Percentiles rank a stretch among this genome's conserved stretches.
These are phyloP conservation scores for Pichia exigua DNA, from an alignment of 805 yeast species.

Conservation along the genomic window DNA sequence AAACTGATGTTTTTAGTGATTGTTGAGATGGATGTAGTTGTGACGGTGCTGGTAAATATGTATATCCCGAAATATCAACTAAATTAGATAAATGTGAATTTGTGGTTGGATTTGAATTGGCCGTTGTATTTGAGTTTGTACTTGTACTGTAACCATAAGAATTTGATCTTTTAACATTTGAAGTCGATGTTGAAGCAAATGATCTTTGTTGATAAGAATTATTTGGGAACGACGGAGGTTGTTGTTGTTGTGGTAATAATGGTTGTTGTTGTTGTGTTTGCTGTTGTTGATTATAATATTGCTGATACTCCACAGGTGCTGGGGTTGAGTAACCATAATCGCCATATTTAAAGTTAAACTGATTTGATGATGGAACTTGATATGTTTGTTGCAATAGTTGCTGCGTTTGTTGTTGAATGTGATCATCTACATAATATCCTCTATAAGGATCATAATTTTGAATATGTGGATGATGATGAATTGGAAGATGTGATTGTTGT, in stretches of 20 bases:
- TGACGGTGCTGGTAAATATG: not conserved
- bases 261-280: not conserved
- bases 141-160: not conserved
- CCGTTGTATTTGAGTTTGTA: not conserved
- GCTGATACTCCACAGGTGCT: not conserved
- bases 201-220: not conserved
- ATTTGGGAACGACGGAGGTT: constrained; percentile 15
- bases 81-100: not conserved
- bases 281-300: not conserved
- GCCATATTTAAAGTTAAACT: not conserved
- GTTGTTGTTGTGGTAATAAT: not conserved
- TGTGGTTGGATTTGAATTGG: not conserved
- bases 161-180: not conserved
- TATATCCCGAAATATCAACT: not conserved
- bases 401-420: not conserved
- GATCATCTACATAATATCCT: not conserved
- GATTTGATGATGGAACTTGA: not conserved
- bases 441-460: not conserved
- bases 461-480: not conserved
- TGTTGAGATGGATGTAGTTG: not conserved
- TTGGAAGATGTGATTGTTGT: not conserved
- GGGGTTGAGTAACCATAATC: not conserved
- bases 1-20: not conserved
- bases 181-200: constrained; percentile 7
- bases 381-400: not conserved